Percentiles rank a stretch among this genome's conserved stretches.
Conservation (phyloP, 495 filamentous ascomycete genomes). For the Penicillium cataractarum region DNA sequence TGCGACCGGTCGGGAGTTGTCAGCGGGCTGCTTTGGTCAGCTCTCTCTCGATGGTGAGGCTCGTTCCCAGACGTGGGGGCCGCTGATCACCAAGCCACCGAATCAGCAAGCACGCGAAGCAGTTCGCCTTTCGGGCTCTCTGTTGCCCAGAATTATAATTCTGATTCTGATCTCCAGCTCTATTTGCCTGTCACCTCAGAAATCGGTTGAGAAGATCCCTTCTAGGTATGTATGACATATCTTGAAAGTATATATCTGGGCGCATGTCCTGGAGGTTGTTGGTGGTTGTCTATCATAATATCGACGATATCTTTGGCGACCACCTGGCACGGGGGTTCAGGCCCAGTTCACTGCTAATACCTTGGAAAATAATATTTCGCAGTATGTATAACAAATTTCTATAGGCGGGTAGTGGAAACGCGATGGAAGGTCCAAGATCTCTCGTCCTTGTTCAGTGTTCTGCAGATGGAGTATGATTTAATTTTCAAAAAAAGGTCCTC, state of each 20-base stretch:
- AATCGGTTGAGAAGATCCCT: no score
- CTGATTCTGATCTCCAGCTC: no score
- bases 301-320: neutral
- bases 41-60: neutral
- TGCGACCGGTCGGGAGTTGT: neutral
- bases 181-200: no score
- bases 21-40: neutral
- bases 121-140: no score
- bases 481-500: conserved; percentile 44
- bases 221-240: no score
- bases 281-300: no score
- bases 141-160: no score
- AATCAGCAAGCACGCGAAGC: no score
- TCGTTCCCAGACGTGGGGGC: neutral
- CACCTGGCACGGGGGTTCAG: no score
- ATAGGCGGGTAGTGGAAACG: conserved; percentile 25
- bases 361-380: neutral
- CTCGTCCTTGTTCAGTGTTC: conserved; percentile 28
- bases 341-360: neutral
- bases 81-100: neutral
- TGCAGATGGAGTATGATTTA: conserved; percentile 28
- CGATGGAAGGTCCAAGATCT: conserved; percentile 22
- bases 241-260: no score
- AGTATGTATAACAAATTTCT: conserved; percentile 13
- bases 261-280: no score